These are phyloP conservation scores for Raffaelea ambrosiae DNA, from an alignment of 2,329 filamentous ascomycete species.

Conservation along the genomic window DNA sequence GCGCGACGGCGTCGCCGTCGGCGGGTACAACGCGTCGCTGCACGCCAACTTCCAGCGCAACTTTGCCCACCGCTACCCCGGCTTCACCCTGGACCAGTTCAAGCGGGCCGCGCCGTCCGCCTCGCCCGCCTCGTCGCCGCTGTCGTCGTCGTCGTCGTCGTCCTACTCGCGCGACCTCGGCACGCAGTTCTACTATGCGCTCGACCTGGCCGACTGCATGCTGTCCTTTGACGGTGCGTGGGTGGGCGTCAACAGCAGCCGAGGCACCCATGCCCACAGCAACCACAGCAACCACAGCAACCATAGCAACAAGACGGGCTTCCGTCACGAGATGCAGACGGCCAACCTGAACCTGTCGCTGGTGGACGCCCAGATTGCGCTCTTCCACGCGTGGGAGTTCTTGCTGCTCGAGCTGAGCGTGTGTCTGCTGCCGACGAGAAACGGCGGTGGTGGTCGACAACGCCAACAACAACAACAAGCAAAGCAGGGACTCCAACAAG, in stretches of 20 bases:
- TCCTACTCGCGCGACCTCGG: slow-evolving; percentile 63
- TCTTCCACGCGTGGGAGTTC: slow-evolving; percentile 86
- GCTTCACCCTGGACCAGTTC: slow-evolving; percentile 67
- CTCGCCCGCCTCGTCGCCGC: slow-evolving; percentile 33
- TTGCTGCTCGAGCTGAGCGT: slow-evolving; percentile 76
- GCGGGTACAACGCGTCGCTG: slow-evolving; percentile 77
- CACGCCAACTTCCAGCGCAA: slow-evolving; percentile 82
- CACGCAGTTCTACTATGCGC: slow-evolving; percentile 73
- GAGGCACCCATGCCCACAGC: neutral
- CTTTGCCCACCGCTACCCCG: slow-evolving; percentile 67
- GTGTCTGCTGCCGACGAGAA: slow-evolving; percentile 40
- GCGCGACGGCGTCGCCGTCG: slow-evolving; percentile 68
- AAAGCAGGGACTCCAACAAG: no score
- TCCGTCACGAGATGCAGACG: slow-evolving; percentile 70
- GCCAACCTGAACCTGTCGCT: slow-evolving; percentile 88
- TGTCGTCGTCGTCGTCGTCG: no score
- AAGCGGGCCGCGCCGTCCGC: slow-evolving; percentile 62
- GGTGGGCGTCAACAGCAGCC: slow-evolving; percentile 51
- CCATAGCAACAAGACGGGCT: no score
- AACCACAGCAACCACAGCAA: slow-evolving; percentile 6
- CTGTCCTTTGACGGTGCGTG: slow-evolving; percentile 70
- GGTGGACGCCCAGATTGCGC: slow-evolving; percentile 80
- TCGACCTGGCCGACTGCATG: slow-evolving; percentile 66
- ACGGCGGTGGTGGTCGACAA: no score
- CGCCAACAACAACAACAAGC: no score